These are phyloP conservation scores for barrel medic (Medicago truncatula) DNA, from an alignment of 306 rosid species.

Conservation along the genomic window MtrunA17r5.0-ANR NC_053046.1:34417501-34418000, in stretches of 20 bases:
- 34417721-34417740: too few relatives aligned
- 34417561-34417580: conserved; percentile 44
- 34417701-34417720: neutral
- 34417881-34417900: conserved; percentile 45
- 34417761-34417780: too few relatives aligned
- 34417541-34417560: too few relatives aligned
- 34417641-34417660: conserved; percentile 60
- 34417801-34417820: conserved; percentile 50
- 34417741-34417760: too few relatives aligned
- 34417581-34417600: conserved; percentile 72
- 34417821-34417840: conserved; percentile 50
- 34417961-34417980: conserved; percentile 55
- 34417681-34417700: conserved; percentile 39
- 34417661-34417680: conserved; percentile 66
- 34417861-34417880: conserved; percentile 49
- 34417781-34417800: too few relatives aligned
- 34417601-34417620: conserved; percentile 61
- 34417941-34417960: conserved; percentile 33
- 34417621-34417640: conserved; percentile 42
- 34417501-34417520: too few relatives aligned
- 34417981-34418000: conserved; percentile 59
- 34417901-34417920: conserved; percentile 37
- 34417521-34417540: too few relatives aligned
- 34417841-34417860: conserved; percentile 48
- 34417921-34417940: conserved; percentile 31